Evolutionary conservation across 1,284 basidiomycete genomes (phyloP).

Genomic region (Agroathelia rolfsii): DNA sequence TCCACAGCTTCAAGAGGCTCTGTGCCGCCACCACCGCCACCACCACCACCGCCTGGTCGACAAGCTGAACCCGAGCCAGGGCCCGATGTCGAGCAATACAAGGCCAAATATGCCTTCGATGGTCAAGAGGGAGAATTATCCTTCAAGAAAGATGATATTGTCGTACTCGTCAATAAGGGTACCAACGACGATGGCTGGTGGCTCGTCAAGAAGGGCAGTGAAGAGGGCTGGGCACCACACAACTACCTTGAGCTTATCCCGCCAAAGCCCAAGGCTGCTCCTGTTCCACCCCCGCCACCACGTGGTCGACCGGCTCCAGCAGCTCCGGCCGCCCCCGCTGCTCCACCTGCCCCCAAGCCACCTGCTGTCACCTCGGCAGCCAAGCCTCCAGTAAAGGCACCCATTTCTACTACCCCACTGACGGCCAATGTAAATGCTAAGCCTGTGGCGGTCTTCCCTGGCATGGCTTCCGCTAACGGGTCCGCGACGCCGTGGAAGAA

Average conservation of each 20-base stretch:
- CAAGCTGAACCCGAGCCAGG: slow-evolving; percentile 55
- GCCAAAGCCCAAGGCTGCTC: slow-evolving; percentile 45
- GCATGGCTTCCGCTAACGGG: slow-evolving; percentile 55
- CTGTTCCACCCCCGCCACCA: slow-evolving; percentile 65
- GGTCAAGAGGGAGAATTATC: slow-evolving; percentile 90
- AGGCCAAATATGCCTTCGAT: slow-evolving; percentile 81
- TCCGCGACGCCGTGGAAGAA: slow-evolving; percentile 70
- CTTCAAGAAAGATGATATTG: slow-evolving; percentile 82
- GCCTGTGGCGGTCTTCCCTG: slow-evolving; percentile 66
- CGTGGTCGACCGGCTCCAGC: slow-evolving; percentile 39
- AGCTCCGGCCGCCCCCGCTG: too few species aligned
- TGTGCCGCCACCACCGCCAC: too few species aligned
- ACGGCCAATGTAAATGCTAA: slow-evolving; percentile 49
- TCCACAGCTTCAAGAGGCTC: too few species aligned
- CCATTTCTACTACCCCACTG: slow-evolving; percentile 34
- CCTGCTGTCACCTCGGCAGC: slow-evolving; percentile 20
- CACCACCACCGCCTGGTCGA: slow-evolving; percentile 52
- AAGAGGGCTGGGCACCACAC: slow-evolving; percentile 92
- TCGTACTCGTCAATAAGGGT: slow-evolving; percentile 90
- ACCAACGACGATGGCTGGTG: slow-evolving; percentile 97
- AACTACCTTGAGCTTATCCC: slow-evolving; percentile 84
- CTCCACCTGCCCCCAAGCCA: too few species aligned
- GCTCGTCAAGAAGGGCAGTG: slow-evolving; percentile 80
- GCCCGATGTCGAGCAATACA: slow-evolving; percentile 72
- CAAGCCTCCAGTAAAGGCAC: slow-evolving; percentile 27